These are phyloP conservation scores for Ceratocystis variospora DNA, from an alignment of 2,329 filamentous ascomycete genomes.

Conservation along the genomic window DNA sequence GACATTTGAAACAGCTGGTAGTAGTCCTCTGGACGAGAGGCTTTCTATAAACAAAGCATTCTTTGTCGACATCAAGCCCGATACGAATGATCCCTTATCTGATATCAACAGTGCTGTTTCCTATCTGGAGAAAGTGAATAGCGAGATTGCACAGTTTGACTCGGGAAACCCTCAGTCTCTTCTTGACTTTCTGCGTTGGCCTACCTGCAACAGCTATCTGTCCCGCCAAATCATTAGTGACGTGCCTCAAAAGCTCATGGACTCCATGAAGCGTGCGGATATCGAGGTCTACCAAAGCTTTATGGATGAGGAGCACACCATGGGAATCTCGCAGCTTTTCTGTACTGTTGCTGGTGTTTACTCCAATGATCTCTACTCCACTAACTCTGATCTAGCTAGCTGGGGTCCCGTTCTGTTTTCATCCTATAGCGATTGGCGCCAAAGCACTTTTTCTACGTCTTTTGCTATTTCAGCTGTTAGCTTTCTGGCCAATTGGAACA, in stretches of 20 bases:
- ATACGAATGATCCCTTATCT: neutral
- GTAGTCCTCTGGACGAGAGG: neutral
- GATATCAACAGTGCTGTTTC: neutral
- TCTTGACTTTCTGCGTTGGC: slow-evolving; percentile 13
- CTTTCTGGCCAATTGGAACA: slow-evolving; percentile 12
- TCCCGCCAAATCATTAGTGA: slow-evolving; percentile 5
- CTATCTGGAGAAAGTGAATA: slow-evolving; percentile 1
- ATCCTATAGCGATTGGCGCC: slow-evolving; percentile 11
- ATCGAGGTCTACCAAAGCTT: neutral
- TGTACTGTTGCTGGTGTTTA: slow-evolving; percentile 9
- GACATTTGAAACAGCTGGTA: neutral
- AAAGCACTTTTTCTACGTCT: slow-evolving; percentile 8
- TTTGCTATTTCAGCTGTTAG: slow-evolving; percentile 8
- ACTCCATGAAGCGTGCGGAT: slow-evolving; percentile 5
- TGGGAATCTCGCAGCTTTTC: slow-evolving; percentile 2
- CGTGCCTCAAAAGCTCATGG: slow-evolving; percentile 1
- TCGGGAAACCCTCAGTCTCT: neutral
- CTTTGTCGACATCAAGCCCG: slow-evolving; percentile 1
- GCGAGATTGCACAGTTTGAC: neutral
- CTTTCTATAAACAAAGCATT: slow-evolving; percentile 1
- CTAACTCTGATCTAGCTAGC: slow-evolving; percentile 10
- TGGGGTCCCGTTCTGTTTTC: slow-evolving; percentile 13
- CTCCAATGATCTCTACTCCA: slow-evolving; percentile 8
- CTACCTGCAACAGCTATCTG: slow-evolving; percentile 15
- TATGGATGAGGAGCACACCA: neutral